Evolutionary conservation across 2,329 filamentous ascomycete species (phyloP), one percentile per base, ranked within the genome.

Genomic region (Cladosporium sp.): DNA sequence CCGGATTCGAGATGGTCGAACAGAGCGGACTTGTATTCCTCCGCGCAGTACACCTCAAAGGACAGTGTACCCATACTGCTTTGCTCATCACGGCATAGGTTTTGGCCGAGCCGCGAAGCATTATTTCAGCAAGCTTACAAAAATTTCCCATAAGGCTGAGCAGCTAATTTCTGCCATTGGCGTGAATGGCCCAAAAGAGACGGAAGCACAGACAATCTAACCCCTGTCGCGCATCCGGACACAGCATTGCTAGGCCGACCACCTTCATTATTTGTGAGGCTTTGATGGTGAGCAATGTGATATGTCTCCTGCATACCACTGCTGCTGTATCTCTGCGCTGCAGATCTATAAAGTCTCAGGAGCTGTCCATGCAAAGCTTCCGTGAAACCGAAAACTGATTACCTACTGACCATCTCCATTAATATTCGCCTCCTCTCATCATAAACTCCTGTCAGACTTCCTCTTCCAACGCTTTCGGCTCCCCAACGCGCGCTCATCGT

Each of bases 381-480:
- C 41, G n/a, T 47, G 41, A 47, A 47, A 47, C 41, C 26, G 18
- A 54, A 15, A 15, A n/a, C 1, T 30, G 49, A 54, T 54, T 30
- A 30, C 49, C 49, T 54, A 54, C 49, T n/a, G 24, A 54, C 49
- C 18, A 32, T 32, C 15, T 30, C 58, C 36, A 15, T 32, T 30
- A 21, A 24, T 21, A 47, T 49, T 49, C 24, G 26, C 26, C 58
- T 30, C 18, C 36, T 32, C 21, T 41, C 58, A 44, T 47, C 41
- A 24, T 14, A 12, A 32, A 49, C 41, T 32, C 38, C 49, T 30
- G 21, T 32, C 28, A 55, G 8, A 55, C 52, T 55, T 21, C 60
- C 54, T 60, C 7, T 32, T 32, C 24, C 58, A 63, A 63, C 60
- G 60, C 60, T 63, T 30, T 63, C 60, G 60, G 60, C 60, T 63